Evolutionary conservation across 257 asterid genomes (phyloP).

Genomic region (Lycium ferocissimum): DNA sequence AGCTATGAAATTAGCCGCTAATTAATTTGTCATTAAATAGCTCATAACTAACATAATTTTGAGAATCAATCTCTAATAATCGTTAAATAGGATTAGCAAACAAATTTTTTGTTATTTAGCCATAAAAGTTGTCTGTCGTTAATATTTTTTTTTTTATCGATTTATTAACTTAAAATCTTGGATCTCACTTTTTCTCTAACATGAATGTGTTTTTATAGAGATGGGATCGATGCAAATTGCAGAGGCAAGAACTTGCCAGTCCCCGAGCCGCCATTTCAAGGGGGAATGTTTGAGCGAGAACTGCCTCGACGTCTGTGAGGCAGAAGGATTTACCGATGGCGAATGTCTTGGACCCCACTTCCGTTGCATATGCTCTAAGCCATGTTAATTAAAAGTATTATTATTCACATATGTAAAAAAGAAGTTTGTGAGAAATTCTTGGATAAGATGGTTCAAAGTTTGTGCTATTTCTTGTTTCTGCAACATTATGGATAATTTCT

Average conservation of each 20-base stretch:
- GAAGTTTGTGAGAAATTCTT: too few species aligned
- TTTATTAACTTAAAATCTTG: neutral
- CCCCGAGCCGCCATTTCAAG: slow-evolving; percentile 47
- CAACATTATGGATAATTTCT: too few species aligned
- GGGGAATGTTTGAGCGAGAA: slow-evolving; percentile 51
- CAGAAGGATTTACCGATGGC: slow-evolving; percentile 57
- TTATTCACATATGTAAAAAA: neutral
- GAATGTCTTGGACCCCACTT: slow-evolving; percentile 55
- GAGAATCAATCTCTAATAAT: too few species aligned
- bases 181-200: neutral
- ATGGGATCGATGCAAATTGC: slow-evolving; percentile 46
- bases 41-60: too few species aligned
- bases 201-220: neutral
- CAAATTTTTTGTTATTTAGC: too few species aligned
- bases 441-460: too few species aligned
- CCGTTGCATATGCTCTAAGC: slow-evolving; percentile 56
- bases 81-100: too few species aligned
- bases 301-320: slow-evolving; percentile 52
- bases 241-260: slow-evolving; percentile 54
- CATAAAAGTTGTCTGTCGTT: too few species aligned
- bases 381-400: slow-evolving; percentile 34
- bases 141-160: too few species aligned
- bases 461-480: too few species aligned
- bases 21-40: too few species aligned
- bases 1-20: too few species aligned